A percentile compares a stretch with the other conserved stretches of the same genome.
phyloP scores from a whole-genome alignment of 2,329 filamentous ascomycete genomes.

The Fusarium paranaense region DNA sequence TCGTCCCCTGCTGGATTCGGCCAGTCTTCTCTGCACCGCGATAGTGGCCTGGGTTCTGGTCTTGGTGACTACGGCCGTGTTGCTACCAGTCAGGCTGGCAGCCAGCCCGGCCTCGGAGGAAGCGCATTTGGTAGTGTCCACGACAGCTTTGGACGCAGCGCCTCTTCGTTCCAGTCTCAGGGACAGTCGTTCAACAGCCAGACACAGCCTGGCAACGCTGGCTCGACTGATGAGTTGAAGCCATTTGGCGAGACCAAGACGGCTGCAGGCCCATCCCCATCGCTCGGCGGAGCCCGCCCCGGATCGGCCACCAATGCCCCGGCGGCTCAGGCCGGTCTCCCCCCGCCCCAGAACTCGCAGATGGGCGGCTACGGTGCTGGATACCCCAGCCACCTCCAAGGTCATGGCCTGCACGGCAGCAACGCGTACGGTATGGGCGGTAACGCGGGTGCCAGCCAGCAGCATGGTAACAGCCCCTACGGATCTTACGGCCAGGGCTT shows the following conservation, averaged over 20 bases:
- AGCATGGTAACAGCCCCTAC: slow-evolving; percentile 65
- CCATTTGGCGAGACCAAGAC: slow-evolving; percentile 68
- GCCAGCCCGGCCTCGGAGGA: slow-evolving; percentile 62
- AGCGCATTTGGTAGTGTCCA: slow-evolving; percentile 66
- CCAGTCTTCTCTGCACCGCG: slow-evolving; percentile 65
- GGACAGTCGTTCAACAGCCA: slow-evolving; percentile 65
- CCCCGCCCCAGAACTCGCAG: slow-evolving; percentile 67
- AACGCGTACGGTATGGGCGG: slow-evolving; percentile 67
- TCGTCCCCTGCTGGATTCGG: slow-evolving; percentile 67
- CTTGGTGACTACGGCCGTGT: slow-evolving; percentile 67
- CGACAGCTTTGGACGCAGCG: slow-evolving; percentile 66
- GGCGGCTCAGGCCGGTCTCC: slow-evolving; percentile 63
- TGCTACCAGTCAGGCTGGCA: slow-evolving; percentile 61
- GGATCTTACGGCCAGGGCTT: slow-evolving; percentile 63
- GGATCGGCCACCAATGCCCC: slow-evolving; percentile 68
- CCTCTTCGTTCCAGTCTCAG: slow-evolving; percentile 67
- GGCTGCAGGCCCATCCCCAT: slow-evolving; percentile 66
- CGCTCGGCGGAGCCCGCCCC: slow-evolving; percentile 66
- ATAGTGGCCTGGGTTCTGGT: slow-evolving; percentile 61
- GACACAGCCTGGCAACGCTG: slow-evolving; percentile 58
- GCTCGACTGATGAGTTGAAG: slow-evolving; percentile 66
- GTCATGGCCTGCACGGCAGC: slow-evolving; percentile 65
- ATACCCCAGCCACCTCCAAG: slow-evolving; percentile 67
- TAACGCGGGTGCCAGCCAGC: slow-evolving; percentile 63
- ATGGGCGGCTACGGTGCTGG: slow-evolving; percentile 64